These are phyloP conservation scores for Blastomyces gilchristii DNA, from an alignment of 2,329 filamentous ascomycete genomes.

Conservation along the genomic window DNA sequence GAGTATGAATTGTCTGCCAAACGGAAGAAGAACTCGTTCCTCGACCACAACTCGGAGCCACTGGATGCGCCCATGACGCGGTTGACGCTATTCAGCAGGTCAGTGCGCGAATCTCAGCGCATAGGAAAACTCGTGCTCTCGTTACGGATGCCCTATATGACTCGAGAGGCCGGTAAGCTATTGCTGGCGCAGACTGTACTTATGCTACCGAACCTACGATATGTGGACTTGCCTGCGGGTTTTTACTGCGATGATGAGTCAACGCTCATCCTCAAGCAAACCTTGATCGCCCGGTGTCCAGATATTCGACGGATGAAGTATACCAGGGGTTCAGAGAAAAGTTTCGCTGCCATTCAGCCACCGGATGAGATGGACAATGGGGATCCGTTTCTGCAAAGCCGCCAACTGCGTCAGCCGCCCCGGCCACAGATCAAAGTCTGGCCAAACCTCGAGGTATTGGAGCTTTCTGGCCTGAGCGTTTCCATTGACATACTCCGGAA, in stretches of 20 bases:
- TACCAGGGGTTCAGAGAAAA: slow-evolving; percentile 63
- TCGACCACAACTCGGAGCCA: slow-evolving; percentile 66
- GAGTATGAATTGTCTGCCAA: slow-evolving; percentile 71
- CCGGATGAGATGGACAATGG: background rate
- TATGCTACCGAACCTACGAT: slow-evolving; percentile 72
- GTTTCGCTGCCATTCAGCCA: slow-evolving; percentile 53
- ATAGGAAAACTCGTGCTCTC: slow-evolving; percentile 63
- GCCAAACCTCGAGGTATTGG: slow-evolving; percentile 34
- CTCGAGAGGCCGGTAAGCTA: slow-evolving; percentile 73
- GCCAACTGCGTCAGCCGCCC: background rate
- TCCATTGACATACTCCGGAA: slow-evolving; percentile 47
- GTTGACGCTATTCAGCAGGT: slow-evolving; percentile 67
- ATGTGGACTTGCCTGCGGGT: slow-evolving; percentile 82
- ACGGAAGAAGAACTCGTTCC: slow-evolving; percentile 62
- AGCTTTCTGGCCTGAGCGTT: slow-evolving; percentile 30
- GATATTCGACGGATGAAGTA: slow-evolving; percentile 87
- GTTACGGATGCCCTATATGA: slow-evolving; percentile 90
- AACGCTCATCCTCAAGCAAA: slow-evolving; percentile 66
- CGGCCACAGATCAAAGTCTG: slow-evolving; percentile 41
- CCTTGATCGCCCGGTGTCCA: slow-evolving; percentile 72
- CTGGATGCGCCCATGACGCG: slow-evolving; percentile 69
- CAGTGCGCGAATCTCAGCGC: slow-evolving; percentile 64
- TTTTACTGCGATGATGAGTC: slow-evolving; percentile 71
- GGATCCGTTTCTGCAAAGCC: background rate
- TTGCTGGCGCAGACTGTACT: slow-evolving; percentile 79